A percentile compares a stretch with the other conserved stretches of the same genome.
Conservation (phyloP, 176 grass and related monocot genomes). For the Zizania latifolia region DNA sequence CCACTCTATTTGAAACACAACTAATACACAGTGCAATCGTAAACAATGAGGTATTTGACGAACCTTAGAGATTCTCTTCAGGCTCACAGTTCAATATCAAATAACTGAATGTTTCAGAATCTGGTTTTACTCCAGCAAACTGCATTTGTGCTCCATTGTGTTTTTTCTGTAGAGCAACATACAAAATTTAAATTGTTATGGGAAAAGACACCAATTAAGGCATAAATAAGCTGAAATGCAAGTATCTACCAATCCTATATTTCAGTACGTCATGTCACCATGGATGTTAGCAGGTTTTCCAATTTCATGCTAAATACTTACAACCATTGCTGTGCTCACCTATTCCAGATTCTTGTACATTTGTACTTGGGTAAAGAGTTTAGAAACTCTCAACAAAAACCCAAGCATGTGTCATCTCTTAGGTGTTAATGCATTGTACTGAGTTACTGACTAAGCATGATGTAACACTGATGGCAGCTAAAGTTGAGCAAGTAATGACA, state of each 20-base stretch:
- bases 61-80: constrained; percentile 80
- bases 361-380: neutral
- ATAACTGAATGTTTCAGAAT: constrained; percentile 88
- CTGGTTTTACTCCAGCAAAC: constrained; percentile 71
- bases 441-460: constrained; percentile 10
- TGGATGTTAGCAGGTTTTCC: neutral
- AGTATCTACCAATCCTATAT: neutral
- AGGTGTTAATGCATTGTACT: neutral
- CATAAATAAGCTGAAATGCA: neutral
- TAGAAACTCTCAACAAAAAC: constrained; percentile 12
- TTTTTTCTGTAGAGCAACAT: constrained; percentile 67
- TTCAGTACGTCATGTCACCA: neutral
- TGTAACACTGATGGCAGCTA: neutral
- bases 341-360: neutral
- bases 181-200: constrained; percentile 7
- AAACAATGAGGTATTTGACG: constrained; percentile 20
- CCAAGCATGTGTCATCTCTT: neutral
- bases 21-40: constrained; percentile 24
- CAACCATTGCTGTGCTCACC: neutral
- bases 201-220: neutral
- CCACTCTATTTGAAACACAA: constrained; percentile 13
- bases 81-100: constrained; percentile 75
- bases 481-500: constrained; percentile 36
- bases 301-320: neutral
- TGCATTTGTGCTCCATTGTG: constrained; percentile 62